Evolutionary conservation across 139 green algal genomes (phyloP).

Genomic region (Diplosphaera chodatii): DNA sequence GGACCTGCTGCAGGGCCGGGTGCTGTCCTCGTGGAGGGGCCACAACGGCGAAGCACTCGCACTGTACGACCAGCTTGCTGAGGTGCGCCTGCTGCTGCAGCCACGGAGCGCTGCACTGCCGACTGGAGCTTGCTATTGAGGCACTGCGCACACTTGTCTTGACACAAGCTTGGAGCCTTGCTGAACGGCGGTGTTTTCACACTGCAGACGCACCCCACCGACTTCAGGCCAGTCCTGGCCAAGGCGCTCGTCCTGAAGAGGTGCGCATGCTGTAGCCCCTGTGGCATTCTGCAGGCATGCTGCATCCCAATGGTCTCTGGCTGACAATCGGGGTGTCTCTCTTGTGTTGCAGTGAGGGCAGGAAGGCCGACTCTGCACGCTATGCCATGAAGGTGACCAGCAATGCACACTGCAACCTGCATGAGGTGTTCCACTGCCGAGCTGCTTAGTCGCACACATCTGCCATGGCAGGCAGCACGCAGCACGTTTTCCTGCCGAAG

Average conservation of each 20-base stretch:
- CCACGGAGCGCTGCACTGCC: too few species aligned
- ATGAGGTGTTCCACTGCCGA: too few species aligned
- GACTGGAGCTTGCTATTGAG: too few species aligned
- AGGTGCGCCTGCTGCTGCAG: slow-evolving; percentile 14
- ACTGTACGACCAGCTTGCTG: slow-evolving; percentile 29
- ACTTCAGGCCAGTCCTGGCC: slow-evolving; percentile 33
- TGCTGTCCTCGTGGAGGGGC: slow-evolving; percentile 35
- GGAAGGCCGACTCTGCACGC: slow-evolving; percentile 27
- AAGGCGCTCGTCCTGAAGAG: slow-evolving; percentile 33
- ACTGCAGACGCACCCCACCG: slow-evolving; percentile 22
- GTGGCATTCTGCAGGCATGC: too few species aligned
- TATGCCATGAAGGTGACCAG: slow-evolving; percentile 20
- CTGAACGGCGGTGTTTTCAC: too few species aligned
- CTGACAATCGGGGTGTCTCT: too few species aligned
- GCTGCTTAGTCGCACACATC: too few species aligned
- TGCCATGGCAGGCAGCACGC: too few species aligned
- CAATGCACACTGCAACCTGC: too few species aligned
- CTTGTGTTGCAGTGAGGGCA: slow-evolving; percentile 16
- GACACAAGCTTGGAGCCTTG: not conserved
- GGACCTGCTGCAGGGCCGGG: slow-evolving; percentile 25
- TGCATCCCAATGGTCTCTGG: too few species aligned
- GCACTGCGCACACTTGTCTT: too few species aligned
- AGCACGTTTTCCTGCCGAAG: too few species aligned
- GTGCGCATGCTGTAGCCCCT: slow-evolving; percentile 19
- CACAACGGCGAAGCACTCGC: slow-evolving; percentile 32